These are phyloP conservation scores for Tolypocladium sp. DNA, from an alignment of 2,329 filamentous ascomycete species.

Conservation along the genomic window DNA sequence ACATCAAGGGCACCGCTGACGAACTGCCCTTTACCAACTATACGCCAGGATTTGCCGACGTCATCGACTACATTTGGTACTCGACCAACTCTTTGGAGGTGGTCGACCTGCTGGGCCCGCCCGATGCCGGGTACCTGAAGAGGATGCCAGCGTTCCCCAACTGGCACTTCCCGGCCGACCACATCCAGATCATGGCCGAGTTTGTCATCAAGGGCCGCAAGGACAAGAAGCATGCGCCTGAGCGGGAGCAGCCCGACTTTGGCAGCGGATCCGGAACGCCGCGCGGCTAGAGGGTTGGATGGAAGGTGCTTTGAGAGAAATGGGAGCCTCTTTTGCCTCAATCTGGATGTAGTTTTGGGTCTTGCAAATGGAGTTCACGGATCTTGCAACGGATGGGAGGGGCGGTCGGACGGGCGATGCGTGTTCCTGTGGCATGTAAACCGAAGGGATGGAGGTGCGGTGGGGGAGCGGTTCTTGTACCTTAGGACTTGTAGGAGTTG, in stretches of 20 bases:
- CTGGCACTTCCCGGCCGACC: constrained; percentile 89
- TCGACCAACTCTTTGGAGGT: constrained; percentile 83
- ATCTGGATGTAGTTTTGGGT: constrained; percentile 32
- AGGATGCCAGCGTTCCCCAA: constrained; percentile 87
- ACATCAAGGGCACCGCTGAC: constrained; percentile 71
- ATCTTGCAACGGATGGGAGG: constrained; percentile 13
- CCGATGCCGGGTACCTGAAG: constrained; percentile 77
- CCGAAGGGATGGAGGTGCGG: constrained; percentile 1
- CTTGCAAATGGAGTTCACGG: constrained; percentile 28
- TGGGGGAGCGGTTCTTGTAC: constrained; percentile 3
- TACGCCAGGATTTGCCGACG: constrained; percentile 82
- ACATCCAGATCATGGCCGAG: constrained; percentile 81
- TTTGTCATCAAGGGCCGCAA: constrained; percentile 84
- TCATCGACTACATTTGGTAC: constrained; percentile 98
- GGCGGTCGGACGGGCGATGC: constrained; percentile 3
- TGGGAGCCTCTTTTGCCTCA: constrained; percentile 5
- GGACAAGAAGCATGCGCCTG: constrained; percentile 61
- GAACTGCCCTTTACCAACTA: constrained; percentile 95
- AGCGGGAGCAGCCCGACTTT: constrained; percentile 53
- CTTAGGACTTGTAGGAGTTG: constrained; percentile 11
- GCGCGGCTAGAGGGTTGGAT: constrained; percentile 14
- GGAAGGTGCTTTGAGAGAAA: background rate
- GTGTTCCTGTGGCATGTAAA: constrained; percentile 10
- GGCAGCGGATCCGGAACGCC: constrained; percentile 26
- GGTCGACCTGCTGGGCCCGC: constrained; percentile 73